A percentile compares a stretch with the other conserved stretches of the same genome.
These are phyloP conservation scores for Coemansia sp. DNA, from an alignment of 192 early-diverging fungal genomes.

Conservation along the genomic window DNA sequence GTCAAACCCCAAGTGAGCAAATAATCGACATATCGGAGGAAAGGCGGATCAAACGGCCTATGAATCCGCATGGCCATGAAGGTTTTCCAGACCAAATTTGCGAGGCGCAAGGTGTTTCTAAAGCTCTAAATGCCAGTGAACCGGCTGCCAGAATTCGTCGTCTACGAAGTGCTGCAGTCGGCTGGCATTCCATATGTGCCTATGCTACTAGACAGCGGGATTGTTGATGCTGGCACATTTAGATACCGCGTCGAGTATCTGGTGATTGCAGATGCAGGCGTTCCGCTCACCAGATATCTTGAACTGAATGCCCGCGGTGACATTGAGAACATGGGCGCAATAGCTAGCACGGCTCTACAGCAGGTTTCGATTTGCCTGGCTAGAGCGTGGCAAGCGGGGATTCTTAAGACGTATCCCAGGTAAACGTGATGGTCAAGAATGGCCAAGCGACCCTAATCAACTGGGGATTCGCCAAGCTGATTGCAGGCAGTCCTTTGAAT, in stretches of 20 bases:
- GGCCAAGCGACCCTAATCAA: background rate
- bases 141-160: conserved; percentile 1
- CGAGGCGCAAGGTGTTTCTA: background rate
- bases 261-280: conserved; percentile 1
- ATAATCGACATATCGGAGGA: too few species aligned
- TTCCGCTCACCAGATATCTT: background rate
- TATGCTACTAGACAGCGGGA: conserved; percentile 2
- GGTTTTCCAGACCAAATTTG: too few species aligned
- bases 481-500: background rate
- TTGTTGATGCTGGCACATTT: background rate
- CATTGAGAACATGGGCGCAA: too few species aligned
- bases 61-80: too few species aligned
- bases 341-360: too few species aligned
- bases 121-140: conserved; percentile 2
- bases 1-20: too few species aligned
- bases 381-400: background rate
- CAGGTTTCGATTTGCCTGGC: background rate
- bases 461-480: background rate
- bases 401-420: background rate
- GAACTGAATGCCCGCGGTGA: too few species aligned
- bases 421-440: background rate
- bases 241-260: conserved; percentile 11
- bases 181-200: background rate
- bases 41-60: too few species aligned
- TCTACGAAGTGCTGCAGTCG: conserved; percentile 4